Evolutionary conservation across 2,329 filamentous ascomycete genomes (phyloP).

Genomic region (Sporothrix globosa): DNA sequence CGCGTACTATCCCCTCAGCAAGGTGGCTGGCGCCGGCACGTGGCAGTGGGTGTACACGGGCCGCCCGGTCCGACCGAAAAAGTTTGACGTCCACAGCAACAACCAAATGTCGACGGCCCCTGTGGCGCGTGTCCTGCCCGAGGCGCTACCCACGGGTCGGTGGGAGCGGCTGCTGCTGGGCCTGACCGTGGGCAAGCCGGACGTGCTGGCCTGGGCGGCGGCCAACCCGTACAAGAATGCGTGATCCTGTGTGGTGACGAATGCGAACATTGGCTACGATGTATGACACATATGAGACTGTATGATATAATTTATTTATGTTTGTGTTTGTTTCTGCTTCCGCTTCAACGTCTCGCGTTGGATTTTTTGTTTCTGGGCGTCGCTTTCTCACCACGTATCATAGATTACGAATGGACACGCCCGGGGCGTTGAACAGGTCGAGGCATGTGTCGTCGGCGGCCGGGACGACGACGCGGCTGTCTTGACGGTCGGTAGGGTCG

Average conservation of each 20-base stretch:
- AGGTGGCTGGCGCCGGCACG: constrained; percentile 39
- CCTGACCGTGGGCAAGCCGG: constrained; percentile 32
- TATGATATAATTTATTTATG: no score
- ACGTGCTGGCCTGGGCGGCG: constrained; percentile 34
- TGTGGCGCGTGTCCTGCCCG: constrained; percentile 37
- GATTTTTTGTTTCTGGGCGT: no score
- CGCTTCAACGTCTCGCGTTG: no score
- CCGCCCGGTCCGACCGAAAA: constrained; percentile 27
- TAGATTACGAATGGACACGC: no score
- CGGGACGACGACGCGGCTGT: no score
- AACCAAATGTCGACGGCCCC: constrained; percentile 20
- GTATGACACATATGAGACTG: no score
- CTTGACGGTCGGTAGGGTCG: no score
- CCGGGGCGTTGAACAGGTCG: no score
- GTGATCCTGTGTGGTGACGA: background rate
- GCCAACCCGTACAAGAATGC: constrained; percentile 13
- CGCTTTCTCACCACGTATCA: no score
- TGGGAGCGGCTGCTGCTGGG: constrained; percentile 41
- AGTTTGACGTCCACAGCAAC: constrained; percentile 26
- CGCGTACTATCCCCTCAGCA: constrained; percentile 38
- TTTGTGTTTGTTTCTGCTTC: no score
- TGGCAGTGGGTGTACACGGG: constrained; percentile 43
- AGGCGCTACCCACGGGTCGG: constrained; percentile 44
- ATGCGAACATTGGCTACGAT: background rate
- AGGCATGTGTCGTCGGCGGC: no score